These are phyloP conservation scores for Raphanus raphanistrum DNA, from an alignment of 345 rosid species.

Conservation along the genomic window DNA sequence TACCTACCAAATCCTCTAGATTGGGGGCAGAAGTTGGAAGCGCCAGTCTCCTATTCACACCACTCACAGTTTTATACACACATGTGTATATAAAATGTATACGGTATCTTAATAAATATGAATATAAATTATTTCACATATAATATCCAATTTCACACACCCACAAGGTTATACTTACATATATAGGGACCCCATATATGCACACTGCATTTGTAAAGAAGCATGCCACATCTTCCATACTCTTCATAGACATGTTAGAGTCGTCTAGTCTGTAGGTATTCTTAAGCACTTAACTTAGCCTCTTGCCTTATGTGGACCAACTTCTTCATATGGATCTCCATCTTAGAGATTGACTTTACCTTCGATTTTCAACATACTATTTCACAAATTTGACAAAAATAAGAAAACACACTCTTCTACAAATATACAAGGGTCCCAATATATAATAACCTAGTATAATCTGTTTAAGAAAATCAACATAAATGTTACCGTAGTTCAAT, in stretches of 20 bases:
- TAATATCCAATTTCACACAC: slow-evolving; percentile 10
- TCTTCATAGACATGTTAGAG: slow-evolving; percentile 21
- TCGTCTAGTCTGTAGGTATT: slow-evolving; percentile 24
- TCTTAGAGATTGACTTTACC: slow-evolving; percentile 28
- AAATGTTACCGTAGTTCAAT: neutral
- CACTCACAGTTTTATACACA: slow-evolving; percentile 24
- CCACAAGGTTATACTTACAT: slow-evolving; percentile 2
- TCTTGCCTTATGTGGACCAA: slow-evolving; percentile 41
- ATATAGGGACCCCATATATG: neutral
- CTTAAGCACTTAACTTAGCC: slow-evolving; percentile 41
- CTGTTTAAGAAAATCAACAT: too few relatives aligned
- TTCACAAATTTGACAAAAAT: slow-evolving; percentile 16
- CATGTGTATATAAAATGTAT: slow-evolving; percentile 15
- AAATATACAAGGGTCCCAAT: too few relatives aligned
- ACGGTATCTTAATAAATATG: neutral
- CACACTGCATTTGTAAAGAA: slow-evolving; percentile 21
- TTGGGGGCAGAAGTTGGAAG: slow-evolving; percentile 26
- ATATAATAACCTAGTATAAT: too few relatives aligned
- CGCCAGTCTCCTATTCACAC: slow-evolving; percentile 20
- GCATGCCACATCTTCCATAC: slow-evolving; percentile 42
- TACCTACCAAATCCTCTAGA: slow-evolving; percentile 38
- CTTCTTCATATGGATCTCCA: slow-evolving; percentile 30
- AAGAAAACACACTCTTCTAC: neutral
- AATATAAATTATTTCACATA: neutral
- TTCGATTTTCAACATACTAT: slow-evolving; percentile 33